Conservation (phyloP, 2,329 filamentous ascomycete species). For the Fusarium goolgardi region DNA sequence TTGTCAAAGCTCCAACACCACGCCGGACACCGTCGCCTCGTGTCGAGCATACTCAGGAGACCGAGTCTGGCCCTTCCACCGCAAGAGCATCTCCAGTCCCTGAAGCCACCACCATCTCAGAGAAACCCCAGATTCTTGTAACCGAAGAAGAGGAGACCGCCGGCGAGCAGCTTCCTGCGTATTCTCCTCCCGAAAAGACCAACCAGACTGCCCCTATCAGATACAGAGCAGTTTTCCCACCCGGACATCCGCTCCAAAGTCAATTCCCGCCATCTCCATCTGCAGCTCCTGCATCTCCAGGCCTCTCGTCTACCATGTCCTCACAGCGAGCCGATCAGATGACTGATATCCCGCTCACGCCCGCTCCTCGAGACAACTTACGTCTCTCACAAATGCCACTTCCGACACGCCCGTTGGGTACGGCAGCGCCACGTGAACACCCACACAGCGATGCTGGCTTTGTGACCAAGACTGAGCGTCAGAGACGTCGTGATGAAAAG, state of each 20-base stretch:
- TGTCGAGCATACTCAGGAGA: slow-evolving; percentile 21
- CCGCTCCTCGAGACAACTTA: slow-evolving; percentile 46
- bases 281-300: slow-evolving; percentile 60
- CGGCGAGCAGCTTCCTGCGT: slow-evolving; percentile 63
- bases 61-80: slow-evolving; percentile 38
- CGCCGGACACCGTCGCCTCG: slow-evolving; percentile 50
- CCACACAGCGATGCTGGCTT: slow-evolving; percentile 55
- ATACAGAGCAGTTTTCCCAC: slow-evolving; percentile 70
- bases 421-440: slow-evolving; percentile 60
- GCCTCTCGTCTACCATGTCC: slow-evolving; percentile 70
- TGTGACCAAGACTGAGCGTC: slow-evolving; percentile 61
- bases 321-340: slow-evolving; percentile 71
- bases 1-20: slow-evolving; percentile 54
- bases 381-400: slow-evolving; percentile 48
- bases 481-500: slow-evolving; percentile 70
- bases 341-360: slow-evolving; percentile 68
- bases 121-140: slow-evolving; percentile 56
- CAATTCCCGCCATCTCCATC: slow-evolving; percentile 69
- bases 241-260: slow-evolving; percentile 59
- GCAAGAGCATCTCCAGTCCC: slow-evolving; percentile 30
- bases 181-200: slow-evolving; percentile 60
- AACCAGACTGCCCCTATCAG: slow-evolving; percentile 54
- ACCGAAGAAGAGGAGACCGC: slow-evolving; percentile 53
- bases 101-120: slow-evolving; percentile 39
- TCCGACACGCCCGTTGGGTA: slow-evolving; percentile 59